Percentiles rank a stretch among this genome's conserved stretches.
Evolutionary conservation across 805 yeast genomes (phyloP).

Genomic region (Scheffersomyces coipomensis): DNA sequence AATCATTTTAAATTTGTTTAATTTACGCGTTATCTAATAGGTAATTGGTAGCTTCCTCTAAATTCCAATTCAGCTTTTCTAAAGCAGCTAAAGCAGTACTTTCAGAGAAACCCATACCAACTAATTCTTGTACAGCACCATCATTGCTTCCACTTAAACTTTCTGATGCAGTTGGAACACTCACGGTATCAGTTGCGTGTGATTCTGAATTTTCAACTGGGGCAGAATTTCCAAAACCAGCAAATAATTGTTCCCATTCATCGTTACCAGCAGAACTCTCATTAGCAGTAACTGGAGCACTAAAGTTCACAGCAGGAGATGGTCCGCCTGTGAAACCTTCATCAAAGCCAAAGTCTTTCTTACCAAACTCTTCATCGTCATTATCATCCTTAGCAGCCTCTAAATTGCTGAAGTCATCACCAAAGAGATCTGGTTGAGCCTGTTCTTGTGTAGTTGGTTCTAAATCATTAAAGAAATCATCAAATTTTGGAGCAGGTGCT

Average conservation of each 20-base stretch:
- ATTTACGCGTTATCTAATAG: conserved; percentile 70
- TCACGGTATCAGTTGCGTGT: conserved; percentile 1
- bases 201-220: conserved; percentile 7
- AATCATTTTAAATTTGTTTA: too few relatives aligned
- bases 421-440: conserved; percentile 22
- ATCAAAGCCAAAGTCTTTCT: conserved; percentile 22
- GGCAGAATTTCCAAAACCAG: conserved; percentile 69
- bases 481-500: conserved; percentile 11
- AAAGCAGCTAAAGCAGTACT: conserved; percentile 68
- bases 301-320: conserved; percentile 31
- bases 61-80: conserved; percentile 65
- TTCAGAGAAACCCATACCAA: conserved; percentile 85
- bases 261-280: conserved; percentile 40
- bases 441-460: conserved; percentile 28
- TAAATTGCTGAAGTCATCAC: conserved; percentile 36
- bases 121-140: conserved; percentile 70
- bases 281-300: conserved; percentile 21
- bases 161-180: background rate
- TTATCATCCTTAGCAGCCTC: conserved; percentile 32
- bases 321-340: conserved; percentile 30
- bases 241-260: conserved; percentile 94
- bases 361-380: conserved; percentile 22
- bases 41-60: conserved; percentile 85
- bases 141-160: conserved; percentile 21
- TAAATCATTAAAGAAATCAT: conserved; percentile 35